Evolutionary conservation across 805 yeast species (phyloP).

Genomic region (Saturnispora saitoi): DNA sequence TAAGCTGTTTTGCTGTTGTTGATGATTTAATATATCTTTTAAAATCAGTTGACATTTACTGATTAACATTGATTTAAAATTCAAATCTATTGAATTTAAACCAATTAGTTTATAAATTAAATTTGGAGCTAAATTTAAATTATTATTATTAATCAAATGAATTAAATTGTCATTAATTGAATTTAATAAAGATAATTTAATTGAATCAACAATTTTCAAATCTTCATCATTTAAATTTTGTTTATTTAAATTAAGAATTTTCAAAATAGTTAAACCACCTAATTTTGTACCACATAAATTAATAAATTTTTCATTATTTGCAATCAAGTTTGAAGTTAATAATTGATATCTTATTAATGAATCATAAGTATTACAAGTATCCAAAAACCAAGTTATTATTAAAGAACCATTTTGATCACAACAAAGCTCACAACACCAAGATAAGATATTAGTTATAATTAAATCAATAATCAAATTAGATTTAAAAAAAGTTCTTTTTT

Average conservation of each 20-base stretch:
- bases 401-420: constrained; percentile 82
- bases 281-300: constrained; percentile 41
- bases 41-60: constrained; percentile 56
- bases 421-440: constrained; percentile 70
- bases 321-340: constrained; percentile 29
- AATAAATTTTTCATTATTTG: constrained; percentile 11
- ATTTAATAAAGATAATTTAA: constrained; percentile 11
- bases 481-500: constrained; percentile 32
- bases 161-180: constrained; percentile 1
- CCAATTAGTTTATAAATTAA: constrained; percentile 75
- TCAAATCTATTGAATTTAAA: constrained; percentile 55
- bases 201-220: constrained; percentile 23
- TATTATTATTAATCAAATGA: neutral
- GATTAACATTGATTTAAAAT: constrained; percentile 47
- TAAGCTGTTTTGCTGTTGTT: constrained; percentile 30
- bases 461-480: constrained; percentile 50
- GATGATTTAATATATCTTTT: constrained; percentile 44
- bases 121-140: constrained; percentile 41
- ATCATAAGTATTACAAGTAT: constrained; percentile 56
- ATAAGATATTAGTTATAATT: constrained; percentile 68
- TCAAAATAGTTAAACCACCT: constrained; percentile 75
- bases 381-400: constrained; percentile 88
- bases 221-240: constrained; percentile 19
- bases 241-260: constrained; percentile 53
- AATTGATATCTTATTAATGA: constrained; percentile 46